Conservation (phyloP, 768 basidiomycete species). For the Termitomyces sp. region DNA sequence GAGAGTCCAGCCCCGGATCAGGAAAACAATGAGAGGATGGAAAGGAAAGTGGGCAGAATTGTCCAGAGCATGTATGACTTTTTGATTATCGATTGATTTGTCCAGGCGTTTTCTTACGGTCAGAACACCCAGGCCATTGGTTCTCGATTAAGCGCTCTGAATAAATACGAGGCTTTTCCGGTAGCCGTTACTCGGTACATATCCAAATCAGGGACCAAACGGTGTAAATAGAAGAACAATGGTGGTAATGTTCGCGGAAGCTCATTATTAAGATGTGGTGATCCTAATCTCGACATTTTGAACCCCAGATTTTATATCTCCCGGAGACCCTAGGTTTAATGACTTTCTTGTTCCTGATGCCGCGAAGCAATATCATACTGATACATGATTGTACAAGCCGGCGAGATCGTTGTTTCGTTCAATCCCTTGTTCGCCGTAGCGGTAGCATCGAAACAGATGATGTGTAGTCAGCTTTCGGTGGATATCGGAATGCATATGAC, state of each 20-base stretch:
- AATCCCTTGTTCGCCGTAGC: not conserved
- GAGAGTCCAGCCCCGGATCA: not conserved
- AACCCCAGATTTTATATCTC: not conserved
- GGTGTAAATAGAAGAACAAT: not conserved
- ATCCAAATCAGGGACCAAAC: not conserved
- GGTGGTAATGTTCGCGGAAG: not conserved
- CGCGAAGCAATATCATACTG: not conserved
- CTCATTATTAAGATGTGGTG: not conserved
- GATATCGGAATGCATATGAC: constrained; percentile 3
- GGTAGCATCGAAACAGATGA: not conserved
- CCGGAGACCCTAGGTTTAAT: not conserved
- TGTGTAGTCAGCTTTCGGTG: constrained; percentile 7
- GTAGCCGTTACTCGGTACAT: not conserved
- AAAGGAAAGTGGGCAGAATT: not conserved
- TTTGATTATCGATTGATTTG: constrained; percentile 18
- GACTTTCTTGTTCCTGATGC: not conserved
- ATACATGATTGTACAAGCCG: not conserved
- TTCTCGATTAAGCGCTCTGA: not conserved
- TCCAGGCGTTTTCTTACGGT: not conserved
- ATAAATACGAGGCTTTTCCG: not conserved
- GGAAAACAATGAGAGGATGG: not conserved
- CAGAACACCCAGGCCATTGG: not conserved
- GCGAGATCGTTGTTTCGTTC: not conserved
- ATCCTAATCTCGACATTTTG: not conserved
- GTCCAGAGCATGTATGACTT: not conserved